Evolutionary conservation across 208 protist species (phyloP), one percentile per base, ranked within the genome.

Genomic region (Balamuthia mandrillaris): DNA sequence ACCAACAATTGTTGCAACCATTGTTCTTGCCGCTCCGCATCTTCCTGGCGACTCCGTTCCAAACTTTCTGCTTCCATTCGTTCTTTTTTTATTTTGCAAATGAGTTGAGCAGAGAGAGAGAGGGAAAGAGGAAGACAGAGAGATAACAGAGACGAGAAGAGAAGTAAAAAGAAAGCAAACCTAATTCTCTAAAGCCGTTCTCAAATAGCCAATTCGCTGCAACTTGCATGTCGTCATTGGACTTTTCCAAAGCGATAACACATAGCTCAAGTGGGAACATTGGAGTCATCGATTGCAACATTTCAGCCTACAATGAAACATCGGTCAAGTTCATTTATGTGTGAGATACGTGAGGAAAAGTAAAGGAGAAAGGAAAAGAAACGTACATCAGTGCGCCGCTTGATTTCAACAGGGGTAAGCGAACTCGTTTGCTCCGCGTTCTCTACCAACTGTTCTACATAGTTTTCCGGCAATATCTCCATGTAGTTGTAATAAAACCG

Each of bases 211-310:
- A 86, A 47, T 79, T 79, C 12, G 61, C 81, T 12, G 81, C 81
- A 51, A 42, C 27, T 14, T 58, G 49, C 5, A 79, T 61, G 45
- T 86, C 81, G 65, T 86, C 81, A 2, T 45, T 6, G 68, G 21
- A 33, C 44, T 31, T 58, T 37, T 86, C 81, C 3, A 86, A 44
- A 5, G 81, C 81, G 14, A 86, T 35, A 10, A 85, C 56, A 27
- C 60, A 85, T 18, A 86, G 66, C 65, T 86, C 81, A 12, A 86
- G 65, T 21, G 81, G 81, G 41, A 86, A 86, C 1, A 86, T 35
- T 24, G 54, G 63, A 58, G 79, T 86, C 81, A 86, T 86, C 58
- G 79, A 10, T 41, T 81, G 51, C 7, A 86, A 44, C n/a, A 81
- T 65, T 56, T 86, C 81, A 3, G 81, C 81, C 61, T n/a, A n/a